These are phyloP conservation scores for Pseudocohnilembus persalinus DNA, from an alignment of 169 alveolate species.

Conservation along the genomic window DNA sequence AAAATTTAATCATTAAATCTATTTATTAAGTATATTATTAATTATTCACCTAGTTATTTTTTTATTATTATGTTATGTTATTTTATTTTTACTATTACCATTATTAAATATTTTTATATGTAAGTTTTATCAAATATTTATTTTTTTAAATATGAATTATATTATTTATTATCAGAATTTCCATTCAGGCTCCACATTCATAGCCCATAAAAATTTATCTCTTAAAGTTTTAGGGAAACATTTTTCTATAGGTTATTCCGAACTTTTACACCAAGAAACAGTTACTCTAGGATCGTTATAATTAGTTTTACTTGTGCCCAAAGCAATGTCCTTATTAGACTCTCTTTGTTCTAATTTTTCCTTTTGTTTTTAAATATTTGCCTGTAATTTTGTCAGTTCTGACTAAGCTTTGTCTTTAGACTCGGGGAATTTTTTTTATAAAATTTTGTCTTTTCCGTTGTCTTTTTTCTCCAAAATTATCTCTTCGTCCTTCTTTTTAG, in stretches of 20 bases:
- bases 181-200: conserved; percentile 94
- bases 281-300: conserved; percentile 99
- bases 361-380: conserved; percentile 59
- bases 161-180: conserved; percentile 66
- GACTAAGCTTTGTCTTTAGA: conserved; percentile 49
- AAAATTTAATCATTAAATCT: too few species aligned
- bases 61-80: too few species aligned
- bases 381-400: conserved; percentile 46
- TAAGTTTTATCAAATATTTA: too few species aligned
- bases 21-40: too few species aligned
- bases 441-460: conserved; percentile 25
- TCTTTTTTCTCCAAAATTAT: conserved; percentile 44
- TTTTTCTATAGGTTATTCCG: conserved; percentile 97
- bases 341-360: conserved; percentile 88
- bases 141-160: too few species aligned
- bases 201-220: conserved; percentile 98
- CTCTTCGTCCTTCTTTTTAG: conserved; percentile 58
- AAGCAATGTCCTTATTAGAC: conserved; percentile 96
- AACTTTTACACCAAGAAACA: conserved; percentile 95
- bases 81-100: too few species aligned
- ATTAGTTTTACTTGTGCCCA: conserved; percentile 98
- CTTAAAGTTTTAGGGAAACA: conserved; percentile 92
- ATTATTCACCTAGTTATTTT: too few species aligned
- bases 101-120: too few species aligned
- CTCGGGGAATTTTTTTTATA: conserved; percentile 58